Conservation (phyloP, 192 early-diverging fungal genomes). For the Backusella macrospora region DNA sequence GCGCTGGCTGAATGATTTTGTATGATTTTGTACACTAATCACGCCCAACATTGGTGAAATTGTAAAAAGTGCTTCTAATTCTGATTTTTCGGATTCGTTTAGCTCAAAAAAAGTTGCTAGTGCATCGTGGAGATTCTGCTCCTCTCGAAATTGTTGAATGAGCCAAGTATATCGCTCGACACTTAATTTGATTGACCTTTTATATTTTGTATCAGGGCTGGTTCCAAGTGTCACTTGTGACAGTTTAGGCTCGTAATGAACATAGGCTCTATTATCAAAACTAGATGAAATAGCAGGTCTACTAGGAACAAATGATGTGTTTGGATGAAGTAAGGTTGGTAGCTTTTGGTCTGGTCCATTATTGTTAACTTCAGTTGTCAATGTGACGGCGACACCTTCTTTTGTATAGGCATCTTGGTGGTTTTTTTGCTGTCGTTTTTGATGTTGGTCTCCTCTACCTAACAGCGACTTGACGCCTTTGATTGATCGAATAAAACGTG, state of each 20-base stretch:
- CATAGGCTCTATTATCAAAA: background rate
- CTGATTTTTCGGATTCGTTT: conserved; percentile 5
- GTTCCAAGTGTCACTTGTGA: conserved; percentile 21
- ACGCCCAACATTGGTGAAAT: conserved; percentile 19
- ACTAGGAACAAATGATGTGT: background rate
- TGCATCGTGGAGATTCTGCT: conserved; percentile 24
- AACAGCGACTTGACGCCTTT: background rate
- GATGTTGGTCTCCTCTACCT: conserved; percentile 7
- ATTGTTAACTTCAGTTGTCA: conserved; percentile 10
- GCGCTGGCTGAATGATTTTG: conserved; percentile 11
- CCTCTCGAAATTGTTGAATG: conserved; percentile 31
- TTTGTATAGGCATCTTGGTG: background rate
- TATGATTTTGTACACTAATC: conserved; percentile 3
- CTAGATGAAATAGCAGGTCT: background rate
- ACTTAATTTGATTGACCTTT: conserved; percentile 17
- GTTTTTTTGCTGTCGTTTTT: conserved; percentile 6
- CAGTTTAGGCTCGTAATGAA: conserved; percentile 18
- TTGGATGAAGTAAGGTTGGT: background rate
- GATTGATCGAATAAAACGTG: conserved; percentile 1
- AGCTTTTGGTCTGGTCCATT: background rate
- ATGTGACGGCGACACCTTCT: conserved; percentile 12
- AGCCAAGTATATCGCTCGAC: conserved; percentile 31
- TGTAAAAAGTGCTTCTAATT: background rate
- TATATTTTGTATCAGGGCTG: conserved; percentile 17
- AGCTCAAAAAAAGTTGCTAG: background rate